Base-by-base conservation (phyloP, 1,284 basidiomycete genomes). In the Peniophora sp. region DNA sequence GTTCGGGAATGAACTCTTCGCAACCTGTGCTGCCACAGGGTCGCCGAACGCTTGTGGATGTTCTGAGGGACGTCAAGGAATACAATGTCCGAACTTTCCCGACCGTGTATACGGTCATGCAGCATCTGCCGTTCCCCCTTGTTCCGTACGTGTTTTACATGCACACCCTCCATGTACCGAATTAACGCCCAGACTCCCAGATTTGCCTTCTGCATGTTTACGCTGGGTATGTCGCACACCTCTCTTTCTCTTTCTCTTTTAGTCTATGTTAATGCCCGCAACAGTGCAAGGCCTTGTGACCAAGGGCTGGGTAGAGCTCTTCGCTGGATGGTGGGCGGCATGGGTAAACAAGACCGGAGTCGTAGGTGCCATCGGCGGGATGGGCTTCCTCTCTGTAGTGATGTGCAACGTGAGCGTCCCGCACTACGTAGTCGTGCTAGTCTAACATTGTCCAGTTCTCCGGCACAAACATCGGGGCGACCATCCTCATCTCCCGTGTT, bases 401-500 rank as follows among this genome's bases (percentile, higher is more conserved):
- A 73, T 94, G 14, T 97, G 93, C 69, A 97, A 97, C 63, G 77
- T 81, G 52, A 63, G 78, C 69, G 25, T n/a, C 19, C 3, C 10
- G 32, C 48, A 16, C 34, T 47, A 45, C 25, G 22, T 35, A 50
- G 20, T 43, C 34, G 12, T 5, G 43, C 20, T 36, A 24, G 43
- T 16, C 35, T 47, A 44, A 43, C 25, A 48, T 32, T 25, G 6
- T 32, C 6, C 56, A 74, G 78, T 64, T 94, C 47, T 83, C 89
- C 20, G 94, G 94, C 0, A 97, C 95, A 10, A 97, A 97, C 65
- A 97, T 98, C 52, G 96, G 95, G 39, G 90, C 92, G 2, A 97
- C 95, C 0, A 96, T 99, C 62, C 75, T 99, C 24, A 79, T 97
- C 20, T 81, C 83, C 43, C 74, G 83, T 43, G 74, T 84, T 34